Evolutionary conservation across 106 monocot species (phyloP).

Genomic region (Dendrobium huoshanense): DNA sequence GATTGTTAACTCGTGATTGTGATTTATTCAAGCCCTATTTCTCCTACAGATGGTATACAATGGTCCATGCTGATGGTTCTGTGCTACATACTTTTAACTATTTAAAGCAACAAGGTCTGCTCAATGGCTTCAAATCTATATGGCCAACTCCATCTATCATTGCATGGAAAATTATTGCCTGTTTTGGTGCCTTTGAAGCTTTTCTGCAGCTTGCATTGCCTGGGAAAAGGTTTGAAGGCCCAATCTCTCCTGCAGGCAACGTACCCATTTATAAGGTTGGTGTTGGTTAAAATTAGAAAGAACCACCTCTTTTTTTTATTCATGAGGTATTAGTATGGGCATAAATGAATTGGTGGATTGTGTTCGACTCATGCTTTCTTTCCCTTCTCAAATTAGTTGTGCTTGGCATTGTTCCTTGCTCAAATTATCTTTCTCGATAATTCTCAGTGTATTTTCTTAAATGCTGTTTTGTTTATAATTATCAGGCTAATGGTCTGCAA

Average conservation of each 20-base stretch:
- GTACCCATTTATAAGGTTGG: slow-evolving; percentile 93
- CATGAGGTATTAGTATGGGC: neutral
- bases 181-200: slow-evolving; percentile 87
- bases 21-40: neutral
- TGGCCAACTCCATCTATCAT: slow-evolving; percentile 72
- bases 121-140: slow-evolving; percentile 51
- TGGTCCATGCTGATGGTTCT: slow-evolving; percentile 98
- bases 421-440: neutral
- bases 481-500: slow-evolving; percentile 92
- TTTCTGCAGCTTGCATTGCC: slow-evolving; percentile 75
- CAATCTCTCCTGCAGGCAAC: slow-evolving; percentile 77
- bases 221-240: slow-evolving; percentile 83
- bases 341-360: neutral
- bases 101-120: slow-evolving; percentile 57
- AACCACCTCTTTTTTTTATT: neutral
- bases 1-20: neutral
- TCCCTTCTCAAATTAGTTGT: neutral
- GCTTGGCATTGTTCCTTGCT: neutral
- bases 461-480: slow-evolving; percentile 9
- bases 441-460: neutral
- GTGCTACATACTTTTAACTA: slow-evolving; percentile 53
- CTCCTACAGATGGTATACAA: slow-evolving; percentile 82
- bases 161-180: slow-evolving; percentile 89
- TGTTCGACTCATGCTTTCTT: neutral
- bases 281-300: neutral